A percentile compares a stretch with the other conserved stretches of the same genome.
Evolutionary conservation across 805 yeast species (phyloP).

Genomic region (Yamadazyma endophytica): DNA sequence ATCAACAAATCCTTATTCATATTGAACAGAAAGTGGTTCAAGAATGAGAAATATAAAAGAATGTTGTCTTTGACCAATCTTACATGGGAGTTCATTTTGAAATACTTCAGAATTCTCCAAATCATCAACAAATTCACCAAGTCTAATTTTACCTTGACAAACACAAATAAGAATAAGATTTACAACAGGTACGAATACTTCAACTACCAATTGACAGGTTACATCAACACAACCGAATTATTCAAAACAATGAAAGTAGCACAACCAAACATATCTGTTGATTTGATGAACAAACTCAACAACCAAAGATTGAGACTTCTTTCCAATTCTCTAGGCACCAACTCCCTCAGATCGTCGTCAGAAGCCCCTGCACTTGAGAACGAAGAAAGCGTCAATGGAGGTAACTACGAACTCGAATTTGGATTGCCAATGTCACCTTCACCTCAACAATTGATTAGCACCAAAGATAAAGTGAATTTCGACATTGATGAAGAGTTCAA

Average conservation of each 20-base stretch:
- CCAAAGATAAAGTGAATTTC: neutral
- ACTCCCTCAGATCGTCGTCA: no score
- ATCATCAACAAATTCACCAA: conserved; percentile 23
- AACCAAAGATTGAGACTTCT: conserved; percentile 4
- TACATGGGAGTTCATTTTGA: conserved; percentile 41
- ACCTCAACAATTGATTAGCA: no score
- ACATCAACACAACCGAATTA: conserved; percentile 36
- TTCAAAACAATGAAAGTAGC: conserved; percentile 42
- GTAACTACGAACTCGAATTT: no score
- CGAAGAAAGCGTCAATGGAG: no score
- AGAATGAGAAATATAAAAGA: conserved; percentile 42
- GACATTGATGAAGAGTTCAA: conserved; percentile 1
- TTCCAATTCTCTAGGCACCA: no score
- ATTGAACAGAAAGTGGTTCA: conserved; percentile 41
- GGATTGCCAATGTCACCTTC: no score
- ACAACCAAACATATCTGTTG: conserved; percentile 24
- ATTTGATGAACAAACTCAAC: conserved; percentile 9
- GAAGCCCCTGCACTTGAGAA: no score
- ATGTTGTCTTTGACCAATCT: conserved; percentile 40
- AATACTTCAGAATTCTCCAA: conserved; percentile 27
- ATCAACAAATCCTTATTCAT: conserved; percentile 41
- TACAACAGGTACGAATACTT: conserved; percentile 25
- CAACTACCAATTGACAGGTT: conserved; percentile 38
- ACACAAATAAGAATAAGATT: conserved; percentile 13
- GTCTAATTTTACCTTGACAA: conserved; percentile 14